These are phyloP conservation scores for Pseudovirgaria hyperparasitica DNA, from an alignment of 2,329 filamentous ascomycete species.

Conservation along the genomic window DNA sequence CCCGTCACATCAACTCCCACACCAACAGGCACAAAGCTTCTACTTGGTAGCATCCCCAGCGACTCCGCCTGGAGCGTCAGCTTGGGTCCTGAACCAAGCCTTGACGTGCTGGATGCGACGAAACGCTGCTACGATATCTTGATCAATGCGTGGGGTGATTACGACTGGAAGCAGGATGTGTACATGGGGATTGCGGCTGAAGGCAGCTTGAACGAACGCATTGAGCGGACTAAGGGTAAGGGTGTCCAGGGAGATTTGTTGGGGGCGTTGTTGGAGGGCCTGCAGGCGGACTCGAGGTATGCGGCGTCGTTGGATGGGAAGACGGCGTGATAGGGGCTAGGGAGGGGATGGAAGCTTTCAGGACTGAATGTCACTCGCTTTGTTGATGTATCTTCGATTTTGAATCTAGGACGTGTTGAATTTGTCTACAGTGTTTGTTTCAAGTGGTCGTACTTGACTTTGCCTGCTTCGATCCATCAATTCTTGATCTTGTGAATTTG, in stretches of 20 bases:
- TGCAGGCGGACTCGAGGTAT: conserved; percentile 21
- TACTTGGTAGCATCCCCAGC: conserved; percentile 12
- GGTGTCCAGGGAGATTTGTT: conserved; percentile 15
- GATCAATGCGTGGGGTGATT: conserved; percentile 14
- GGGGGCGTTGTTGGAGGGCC: conserved; percentile 20
- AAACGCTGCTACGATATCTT: conserved; percentile 17
- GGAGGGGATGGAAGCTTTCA: too few species aligned
- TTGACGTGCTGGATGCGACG: conserved; percentile 20
- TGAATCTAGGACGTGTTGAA: too few species aligned
- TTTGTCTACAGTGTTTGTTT: too few species aligned
- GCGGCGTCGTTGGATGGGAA: conserved; percentile 6
- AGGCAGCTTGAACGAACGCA: conserved; percentile 17
- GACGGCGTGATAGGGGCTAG: not conserved
- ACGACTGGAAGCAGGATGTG: conserved; percentile 20
- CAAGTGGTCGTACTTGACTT: too few species aligned
- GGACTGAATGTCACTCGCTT: too few species aligned
- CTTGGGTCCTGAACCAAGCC: conserved; percentile 15
- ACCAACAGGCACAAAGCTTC: conserved; percentile 15
- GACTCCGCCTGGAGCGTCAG: conserved; percentile 16
- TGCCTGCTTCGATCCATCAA: too few species aligned
- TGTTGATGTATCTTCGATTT: too few species aligned
- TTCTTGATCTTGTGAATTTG: too few species aligned
- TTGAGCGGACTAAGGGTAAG: conserved; percentile 16
- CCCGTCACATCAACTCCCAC: conserved; percentile 10
- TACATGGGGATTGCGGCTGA: conserved; percentile 17